Evolutionary conservation across 192 early-diverging fungal species (phyloP).

Genomic region (Coemansia sp.): DNA sequence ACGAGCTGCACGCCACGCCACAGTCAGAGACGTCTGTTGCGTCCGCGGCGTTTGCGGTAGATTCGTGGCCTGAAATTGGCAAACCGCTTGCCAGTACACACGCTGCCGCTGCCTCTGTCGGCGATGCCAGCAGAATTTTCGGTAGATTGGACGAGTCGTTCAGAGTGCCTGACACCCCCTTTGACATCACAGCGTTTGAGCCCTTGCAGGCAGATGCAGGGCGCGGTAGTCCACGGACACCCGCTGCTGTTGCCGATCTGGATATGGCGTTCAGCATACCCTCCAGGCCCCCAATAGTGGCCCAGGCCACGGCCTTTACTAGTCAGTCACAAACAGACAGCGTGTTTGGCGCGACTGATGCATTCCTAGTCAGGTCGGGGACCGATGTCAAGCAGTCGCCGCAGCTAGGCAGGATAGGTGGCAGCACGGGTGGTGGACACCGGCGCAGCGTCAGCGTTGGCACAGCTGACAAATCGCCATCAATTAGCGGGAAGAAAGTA

Average conservation of each 20-base stretch:
- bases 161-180: constrained; percentile 9
- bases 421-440: constrained; percentile 12
- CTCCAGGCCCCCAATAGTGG: not conserved
- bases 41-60: not conserved
- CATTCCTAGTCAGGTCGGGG: not conserved
- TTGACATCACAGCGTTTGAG: constrained; percentile 10
- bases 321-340: not conserved
- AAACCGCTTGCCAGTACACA: not conserved
- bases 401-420: not conserved
- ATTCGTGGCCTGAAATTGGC: not conserved
- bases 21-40: not conserved
- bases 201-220: constrained; percentile 5
- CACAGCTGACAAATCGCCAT: not conserved
- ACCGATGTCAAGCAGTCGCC: constrained; percentile 15
- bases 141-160: constrained; percentile 7
- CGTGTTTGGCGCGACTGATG: constrained; percentile 21
- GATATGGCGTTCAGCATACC: constrained; percentile 47
- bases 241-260: constrained; percentile 21
- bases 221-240: not conserved
- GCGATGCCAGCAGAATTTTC: constrained; percentile 7
- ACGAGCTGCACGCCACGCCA: not conserved
- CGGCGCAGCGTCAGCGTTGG: constrained; percentile 35
- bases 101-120: not conserved
- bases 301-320: not conserved
- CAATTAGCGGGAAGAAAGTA: constrained; percentile 3